A percentile compares a stretch with the other conserved stretches of the same genome.
These are phyloP conservation scores for Rehmannia glutinosa DNA, from an alignment of 257 asterid genomes.

Conservation along the genomic window DNA sequence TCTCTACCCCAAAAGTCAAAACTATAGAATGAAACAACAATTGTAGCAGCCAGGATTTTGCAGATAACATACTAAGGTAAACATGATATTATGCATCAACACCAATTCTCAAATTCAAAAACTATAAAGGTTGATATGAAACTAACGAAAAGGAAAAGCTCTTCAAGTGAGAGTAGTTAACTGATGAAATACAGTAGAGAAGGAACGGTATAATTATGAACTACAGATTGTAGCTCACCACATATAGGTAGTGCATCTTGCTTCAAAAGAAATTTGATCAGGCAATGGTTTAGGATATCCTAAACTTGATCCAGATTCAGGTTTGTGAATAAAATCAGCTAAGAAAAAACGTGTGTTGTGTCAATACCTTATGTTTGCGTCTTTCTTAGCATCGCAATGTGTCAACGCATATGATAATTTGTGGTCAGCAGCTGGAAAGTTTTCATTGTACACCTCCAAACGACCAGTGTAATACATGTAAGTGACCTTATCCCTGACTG, in stretches of 20 bases:
- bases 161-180: not conserved
- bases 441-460: slow-evolving; percentile 93
- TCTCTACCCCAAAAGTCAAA: slow-evolving; percentile 2
- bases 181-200: not conserved
- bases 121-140: not conserved
- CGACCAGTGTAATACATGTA: slow-evolving; percentile 99
- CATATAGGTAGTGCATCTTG: not conserved
- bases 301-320: slow-evolving; percentile 5
- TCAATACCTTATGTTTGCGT: slow-evolving; percentile 74
- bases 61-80: not conserved
- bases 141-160: not conserved
- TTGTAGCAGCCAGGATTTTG: not conserved
- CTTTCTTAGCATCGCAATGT: slow-evolving; percentile 57
- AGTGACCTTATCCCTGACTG: slow-evolving; percentile 89
- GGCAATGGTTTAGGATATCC: not conserved
- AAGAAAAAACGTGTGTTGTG: not conserved
- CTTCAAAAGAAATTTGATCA: not conserved
- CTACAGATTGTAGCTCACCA: not conserved
- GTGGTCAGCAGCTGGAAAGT: slow-evolving; percentile 86
- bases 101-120: not conserved
- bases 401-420: slow-evolving; percentile 87
- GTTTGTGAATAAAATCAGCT: not conserved
- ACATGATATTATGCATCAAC: not conserved
- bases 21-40: not conserved
- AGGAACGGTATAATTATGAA: not conserved